These are phyloP conservation scores for Cyberlindnera mississippiensis DNA, from an alignment of 805 yeast species.

Conservation along the genomic window DNA sequence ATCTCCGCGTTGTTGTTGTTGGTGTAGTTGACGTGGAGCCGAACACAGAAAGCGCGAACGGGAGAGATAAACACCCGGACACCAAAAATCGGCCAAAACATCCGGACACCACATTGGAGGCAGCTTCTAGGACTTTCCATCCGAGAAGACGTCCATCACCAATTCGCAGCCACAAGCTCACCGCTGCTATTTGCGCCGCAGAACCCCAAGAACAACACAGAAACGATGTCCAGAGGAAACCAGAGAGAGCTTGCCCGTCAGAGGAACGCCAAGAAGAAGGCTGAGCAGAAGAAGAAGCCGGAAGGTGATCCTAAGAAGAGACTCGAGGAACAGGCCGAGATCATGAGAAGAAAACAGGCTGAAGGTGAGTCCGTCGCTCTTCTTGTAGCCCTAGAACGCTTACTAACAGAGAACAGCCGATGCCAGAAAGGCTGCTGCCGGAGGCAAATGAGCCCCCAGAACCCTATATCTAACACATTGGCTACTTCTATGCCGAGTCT, in stretches of 20 bases:
- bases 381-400: not conserved
- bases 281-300: constrained; percentile 58
- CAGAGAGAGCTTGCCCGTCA: constrained; percentile 93
- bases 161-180: no score
- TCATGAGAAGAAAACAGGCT: constrained; percentile 83
- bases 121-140: not conserved
- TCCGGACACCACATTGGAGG: not conserved
- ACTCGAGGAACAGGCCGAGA: constrained; percentile 86
- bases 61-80: constrained; percentile 8
- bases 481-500: no score
- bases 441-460: not conserved
- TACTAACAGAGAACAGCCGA: constrained; percentile 37
- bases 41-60: no score
- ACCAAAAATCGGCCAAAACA: no score
- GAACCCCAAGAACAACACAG: not conserved
- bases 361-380: constrained; percentile 57
- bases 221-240: constrained; percentile 89
- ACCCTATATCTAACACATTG: no score
- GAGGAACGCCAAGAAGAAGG: constrained; percentile 79
- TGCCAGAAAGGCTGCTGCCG: constrained; percentile 41
- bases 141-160: no score
- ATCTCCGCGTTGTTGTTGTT: no score
- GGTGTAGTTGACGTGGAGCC: no score
- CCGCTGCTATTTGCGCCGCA: no score
- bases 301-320: constrained; percentile 84